Base-by-base conservation (phyloP, 345 rosid species). In the Syzygium jambos region DNA sequence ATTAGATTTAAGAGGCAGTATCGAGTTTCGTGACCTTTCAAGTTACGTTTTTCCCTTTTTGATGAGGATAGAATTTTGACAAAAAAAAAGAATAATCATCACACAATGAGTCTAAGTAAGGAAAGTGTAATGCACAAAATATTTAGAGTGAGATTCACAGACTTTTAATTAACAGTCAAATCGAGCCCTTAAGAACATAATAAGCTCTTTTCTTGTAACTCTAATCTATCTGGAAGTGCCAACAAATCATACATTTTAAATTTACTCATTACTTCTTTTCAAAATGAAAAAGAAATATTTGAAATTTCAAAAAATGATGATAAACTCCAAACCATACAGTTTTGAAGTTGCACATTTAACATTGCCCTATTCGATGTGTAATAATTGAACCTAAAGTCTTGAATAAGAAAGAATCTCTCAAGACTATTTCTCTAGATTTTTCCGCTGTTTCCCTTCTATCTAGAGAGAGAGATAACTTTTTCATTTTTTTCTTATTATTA, bases 381-480 rank as follows among this genome's bases (percentile, higher is more conserved):
- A 56, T 56, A 56, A 56, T 56, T 23, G n/a, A 56, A 56, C 61
- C 61, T 9, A 56, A 0, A 56, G 61, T 56, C n/a, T 43, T 43
- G 46, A 43, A 43, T 5, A 43, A 43, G 46, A 43, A 43, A 43
- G 46, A 43, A 43, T 43, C 46, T 5, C 46, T 43, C 46, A 43
- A 43, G 46, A 43, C 46, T 56, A 56, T 56, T 56, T 56, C n/a
- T 56, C 25, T 56, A 56, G n/a, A 23, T 56, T 22, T 23, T 56
- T 56, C 1, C 0, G 61, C 1, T 0, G 10, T 0, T 56, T 56
- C n/a, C 4, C 4, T 56, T 56, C 2, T 56, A 0, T 56, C 23
- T 56, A 12, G 13, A 56, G 61, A 9, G 61, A 56, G 61, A 56
- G 61, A n/a, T 22, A 56, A 56, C n/a, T 0, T 9, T 0, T 3